Conservation (phyloP, 805 yeast species). For the Naumovozyma baii region DNA sequence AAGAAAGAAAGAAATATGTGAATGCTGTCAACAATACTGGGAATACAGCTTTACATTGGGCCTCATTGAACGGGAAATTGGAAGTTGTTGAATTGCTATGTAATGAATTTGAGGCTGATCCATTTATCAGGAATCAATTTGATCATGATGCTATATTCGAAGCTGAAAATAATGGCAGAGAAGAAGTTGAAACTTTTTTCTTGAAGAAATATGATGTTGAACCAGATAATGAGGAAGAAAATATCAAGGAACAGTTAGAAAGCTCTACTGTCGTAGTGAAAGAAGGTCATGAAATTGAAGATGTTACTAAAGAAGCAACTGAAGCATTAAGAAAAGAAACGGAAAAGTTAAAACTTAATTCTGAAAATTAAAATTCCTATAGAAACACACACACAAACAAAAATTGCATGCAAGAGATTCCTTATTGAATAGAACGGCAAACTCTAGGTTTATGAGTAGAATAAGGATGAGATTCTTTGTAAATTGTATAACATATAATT, state of each 20-base stretch:
- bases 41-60: slow-evolving; percentile 96
- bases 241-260: slow-evolving; percentile 34
- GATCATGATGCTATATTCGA: slow-evolving; percentile 82
- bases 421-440: too few species aligned
- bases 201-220: slow-evolving; percentile 63
- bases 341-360: slow-evolving; percentile 13
- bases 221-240: slow-evolving; percentile 45
- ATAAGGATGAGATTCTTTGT: too few species aligned
- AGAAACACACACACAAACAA: too few species aligned
- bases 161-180: slow-evolving; percentile 72
- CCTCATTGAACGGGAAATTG: slow-evolving; percentile 77
- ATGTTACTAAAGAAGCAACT: slow-evolving; percentile 40
- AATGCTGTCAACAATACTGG: slow-evolving; percentile 65
- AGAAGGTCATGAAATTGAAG: slow-evolving; percentile 44
- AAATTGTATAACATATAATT: too few species aligned
- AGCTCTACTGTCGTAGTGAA: slow-evolving; percentile 32
- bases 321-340: slow-evolving; percentile 31
- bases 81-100: slow-evolving; percentile 59
- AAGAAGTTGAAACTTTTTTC: slow-evolving; percentile 69
- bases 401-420: too few species aligned
- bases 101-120: slow-evolving; percentile 70
- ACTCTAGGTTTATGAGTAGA: too few species aligned
- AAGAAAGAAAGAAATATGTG: slow-evolving; percentile 38
- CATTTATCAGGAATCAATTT: slow-evolving; percentile 61
- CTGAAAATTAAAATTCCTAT: neutral